Evolutionary conservation across 257 asterid genomes (phyloP).

Genomic region (Salvia rosmarinus): DNA sequence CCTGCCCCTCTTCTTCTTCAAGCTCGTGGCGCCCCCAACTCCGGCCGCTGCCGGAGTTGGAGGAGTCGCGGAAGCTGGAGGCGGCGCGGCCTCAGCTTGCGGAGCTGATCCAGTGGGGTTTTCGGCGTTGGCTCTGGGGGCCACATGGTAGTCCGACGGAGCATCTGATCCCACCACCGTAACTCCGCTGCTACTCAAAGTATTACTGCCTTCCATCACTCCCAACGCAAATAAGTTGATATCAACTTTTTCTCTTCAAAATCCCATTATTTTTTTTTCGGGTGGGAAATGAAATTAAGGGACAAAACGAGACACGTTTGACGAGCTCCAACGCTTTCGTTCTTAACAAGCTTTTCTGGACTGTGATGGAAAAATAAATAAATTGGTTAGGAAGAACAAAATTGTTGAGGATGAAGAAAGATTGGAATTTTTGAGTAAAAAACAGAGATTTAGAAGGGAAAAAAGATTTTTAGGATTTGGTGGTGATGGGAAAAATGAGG

Average conservation of each 20-base stretch:
- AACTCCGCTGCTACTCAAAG: conserved; percentile 65
- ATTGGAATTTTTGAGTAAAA: conserved; percentile 38
- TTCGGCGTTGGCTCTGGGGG: conserved; percentile 66
- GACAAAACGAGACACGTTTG: conserved; percentile 37
- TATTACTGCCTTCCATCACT: conserved; percentile 64
- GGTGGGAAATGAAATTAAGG: background rate
- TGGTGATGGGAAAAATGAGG: conserved; percentile 48
- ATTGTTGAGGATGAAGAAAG: conserved; percentile 28
- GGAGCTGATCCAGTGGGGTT: conserved; percentile 59
- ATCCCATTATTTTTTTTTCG: conserved; percentile 38
- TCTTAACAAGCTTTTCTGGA: conserved; percentile 31
- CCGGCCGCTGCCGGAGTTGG: conserved; percentile 42
- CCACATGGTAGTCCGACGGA: conserved; percentile 82
- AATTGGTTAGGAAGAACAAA: background rate
- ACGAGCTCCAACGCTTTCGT: conserved; percentile 36
- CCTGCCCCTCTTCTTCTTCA: conserved; percentile 89
- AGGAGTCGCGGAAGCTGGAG: conserved; percentile 34
- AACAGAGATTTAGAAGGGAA: conserved; percentile 26
- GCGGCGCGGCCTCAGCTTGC: conserved; percentile 29
- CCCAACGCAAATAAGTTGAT: conserved; percentile 22
- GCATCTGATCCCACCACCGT: conserved; percentile 95
- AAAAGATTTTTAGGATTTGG: conserved; percentile 42
- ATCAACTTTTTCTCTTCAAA: conserved; percentile 39
- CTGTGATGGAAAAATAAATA: conserved; percentile 16
- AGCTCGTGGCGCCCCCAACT: conserved; percentile 25